Conservation (phyloP, 106 monocot species). For the Dendrobium catenatum region DNA sequence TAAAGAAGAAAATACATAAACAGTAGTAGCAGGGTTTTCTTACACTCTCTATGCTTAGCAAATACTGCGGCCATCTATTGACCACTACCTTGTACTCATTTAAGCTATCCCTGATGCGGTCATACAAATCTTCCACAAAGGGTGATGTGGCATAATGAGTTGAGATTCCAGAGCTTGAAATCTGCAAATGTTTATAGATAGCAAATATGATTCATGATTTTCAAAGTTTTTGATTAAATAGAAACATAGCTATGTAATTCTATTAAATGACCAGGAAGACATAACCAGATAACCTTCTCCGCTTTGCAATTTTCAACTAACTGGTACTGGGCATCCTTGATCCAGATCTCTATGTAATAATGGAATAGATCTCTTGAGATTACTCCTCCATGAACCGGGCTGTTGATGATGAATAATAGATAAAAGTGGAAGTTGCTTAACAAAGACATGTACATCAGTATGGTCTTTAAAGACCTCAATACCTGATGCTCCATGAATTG, state of each 20-base stretch:
- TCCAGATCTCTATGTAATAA: constrained; percentile 86
- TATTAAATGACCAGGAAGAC: neutral
- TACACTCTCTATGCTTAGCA: constrained; percentile 72
- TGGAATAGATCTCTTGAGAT: constrained; percentile 83
- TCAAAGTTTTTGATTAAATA: neutral
- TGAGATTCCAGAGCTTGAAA: constrained; percentile 35
- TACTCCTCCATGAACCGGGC: constrained; percentile 66
- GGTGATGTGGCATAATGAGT: constrained; percentile 53
- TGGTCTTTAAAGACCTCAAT: neutral
- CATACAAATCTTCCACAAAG: constrained; percentile 86
- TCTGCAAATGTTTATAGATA: constrained; percentile 25
- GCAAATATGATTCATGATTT: neutral
- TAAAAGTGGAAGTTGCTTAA: neutral
- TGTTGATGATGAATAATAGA: constrained; percentile 17
- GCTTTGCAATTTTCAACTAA: constrained; percentile 76
- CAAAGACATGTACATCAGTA: neutral
- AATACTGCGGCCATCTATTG: constrained; percentile 92
- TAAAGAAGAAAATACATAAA: neutral
- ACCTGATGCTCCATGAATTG: constrained; percentile 86
- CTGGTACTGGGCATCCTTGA: constrained; percentile 69
- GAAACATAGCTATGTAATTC: neutral
- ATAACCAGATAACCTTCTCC: constrained; percentile 61
- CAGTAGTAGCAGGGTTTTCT: constrained; percentile 7
- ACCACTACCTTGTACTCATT: constrained; percentile 72
- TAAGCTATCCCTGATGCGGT: constrained; percentile 61